Evolutionary conservation across 768 basidiomycete species (phyloP).

Genomic region (Calvatia gigantea): DNA sequence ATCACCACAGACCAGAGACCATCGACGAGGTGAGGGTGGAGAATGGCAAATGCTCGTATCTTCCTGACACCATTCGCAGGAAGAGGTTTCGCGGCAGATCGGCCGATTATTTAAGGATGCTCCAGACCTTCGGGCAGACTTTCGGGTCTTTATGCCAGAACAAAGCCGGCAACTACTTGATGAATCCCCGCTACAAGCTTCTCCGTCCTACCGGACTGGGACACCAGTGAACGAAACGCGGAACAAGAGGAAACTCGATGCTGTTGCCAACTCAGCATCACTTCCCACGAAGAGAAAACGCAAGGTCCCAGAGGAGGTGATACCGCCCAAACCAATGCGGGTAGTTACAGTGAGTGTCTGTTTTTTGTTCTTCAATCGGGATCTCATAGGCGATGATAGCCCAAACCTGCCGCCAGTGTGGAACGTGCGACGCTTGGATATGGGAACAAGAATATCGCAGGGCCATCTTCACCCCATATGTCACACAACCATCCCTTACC

Average conservation of each 20-base stretch:
- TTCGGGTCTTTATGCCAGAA: constrained; percentile 73
- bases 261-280: constrained; percentile 32
- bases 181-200: constrained; percentile 31
- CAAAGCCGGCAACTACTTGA: constrained; percentile 47
- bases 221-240: constrained; percentile 32
- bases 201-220: constrained; percentile 27
- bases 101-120: constrained; percentile 70
- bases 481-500: constrained; percentile 24
- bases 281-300: constrained; percentile 70
- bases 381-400: constrained; percentile 19
- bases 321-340: constrained; percentile 20
- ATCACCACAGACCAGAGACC: constrained; percentile 56
- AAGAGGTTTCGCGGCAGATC: constrained; percentile 67
- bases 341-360: constrained; percentile 8
- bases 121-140: constrained; percentile 70
- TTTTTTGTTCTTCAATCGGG: background rate
- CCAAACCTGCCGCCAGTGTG: constrained; percentile 6
- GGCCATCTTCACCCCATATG: constrained; percentile 32
- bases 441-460: constrained; percentile 11
- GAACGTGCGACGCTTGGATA: constrained; percentile 11
- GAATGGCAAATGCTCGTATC: constrained; percentile 12
- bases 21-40: constrained; percentile 50
- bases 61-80: constrained; percentile 30
- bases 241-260: constrained; percentile 44
- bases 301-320: constrained; percentile 39